Conservation (phyloP, 176 grass and related monocot species). For the maize (Zea mays) region DNA sequence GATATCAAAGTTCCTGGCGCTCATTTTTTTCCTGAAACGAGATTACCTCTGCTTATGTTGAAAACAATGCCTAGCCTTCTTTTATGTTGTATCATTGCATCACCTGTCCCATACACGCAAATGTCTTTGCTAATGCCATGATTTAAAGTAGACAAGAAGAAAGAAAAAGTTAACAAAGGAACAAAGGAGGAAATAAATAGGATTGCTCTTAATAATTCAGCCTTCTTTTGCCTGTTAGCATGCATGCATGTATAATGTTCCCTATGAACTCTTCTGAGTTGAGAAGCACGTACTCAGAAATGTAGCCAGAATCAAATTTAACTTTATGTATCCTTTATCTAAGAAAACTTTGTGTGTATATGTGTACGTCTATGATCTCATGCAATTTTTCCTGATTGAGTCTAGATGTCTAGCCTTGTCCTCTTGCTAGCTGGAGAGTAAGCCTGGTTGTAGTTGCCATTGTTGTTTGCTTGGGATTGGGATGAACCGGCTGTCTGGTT, state of each 20-base stretch:
- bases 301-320: not conserved
- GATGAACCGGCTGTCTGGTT: conserved; percentile 25
- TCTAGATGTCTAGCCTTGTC: conserved; percentile 46
- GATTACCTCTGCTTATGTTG: not conserved
- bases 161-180: not conserved
- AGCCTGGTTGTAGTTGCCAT: conserved; percentile 30
- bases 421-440: conserved; percentile 54
- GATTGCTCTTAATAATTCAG: not conserved
- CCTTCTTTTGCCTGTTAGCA: not conserved
- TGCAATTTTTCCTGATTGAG: conserved; percentile 13
- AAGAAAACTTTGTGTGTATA: not conserved
- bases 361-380: conserved; percentile 20
- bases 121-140: not conserved
- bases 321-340: not conserved
- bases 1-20: not conserved
- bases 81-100: not conserved
- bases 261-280: conserved; percentile 8
- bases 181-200: conserved; percentile 10
- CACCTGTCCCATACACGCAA: not conserved
- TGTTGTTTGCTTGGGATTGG: conserved; percentile 41
- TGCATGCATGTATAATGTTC: conserved; percentile 29
- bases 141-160: not conserved
- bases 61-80: not conserved
- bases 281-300: conserved; percentile 11
- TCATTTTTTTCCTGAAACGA: not conserved